Base-by-base conservation (phyloP, 73 alveolate genomes). In the Uronychia setigera region DNA sequence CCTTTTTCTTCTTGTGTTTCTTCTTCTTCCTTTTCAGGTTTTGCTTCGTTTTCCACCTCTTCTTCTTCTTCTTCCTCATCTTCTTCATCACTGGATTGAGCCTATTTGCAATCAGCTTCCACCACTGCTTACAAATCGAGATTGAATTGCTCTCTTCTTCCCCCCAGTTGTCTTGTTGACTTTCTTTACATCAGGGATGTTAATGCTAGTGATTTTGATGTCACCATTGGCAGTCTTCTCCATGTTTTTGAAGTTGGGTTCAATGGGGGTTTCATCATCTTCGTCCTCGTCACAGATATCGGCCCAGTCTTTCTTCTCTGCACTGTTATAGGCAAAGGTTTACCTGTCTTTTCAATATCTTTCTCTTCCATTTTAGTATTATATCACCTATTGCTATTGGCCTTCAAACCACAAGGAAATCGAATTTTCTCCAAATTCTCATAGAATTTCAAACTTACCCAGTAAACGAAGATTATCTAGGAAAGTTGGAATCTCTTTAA, bases 81-180 rank as follows among this genome's bases (percentile, higher is more conserved):
- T 1, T 80, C 88, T 27, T 80, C 88, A 32, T 34, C 80, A 33
- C 13, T 26, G 79, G 32, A 32, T 35, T 79, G 28, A 14, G 1
- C 9, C 1, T 31, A 14, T 26, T 79, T 1, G 35, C 28, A 57
- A 30, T 58, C 80, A 11, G 5, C 31, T 79, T 14, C n/a, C n/a
- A n/a, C n/a, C n/a, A n/a, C n/a, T n/a, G n/a, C 19, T 5, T 46
- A 46, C 67, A 46, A 46, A 46, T 46, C 67, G 67, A 11, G n/a
- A 5, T 46, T 19, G 5, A 19, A 19, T 19, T 11, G 19, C 67
- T 46, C 67, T 46, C 67, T 46, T 46, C 67, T 46, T 46, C 19
- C 19, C 19, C 67, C 19, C n/a, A 19, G 67, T 19, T 46, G 67
- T 19, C 19, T 46, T 46, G 19, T 46, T 19, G 19, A 19, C 19